Evolutionary conservation across 1,284 basidiomycete genomes (phyloP), one percentile per base, ranked within the genome.

Genomic region (Gymnopus androsaceus): DNA sequence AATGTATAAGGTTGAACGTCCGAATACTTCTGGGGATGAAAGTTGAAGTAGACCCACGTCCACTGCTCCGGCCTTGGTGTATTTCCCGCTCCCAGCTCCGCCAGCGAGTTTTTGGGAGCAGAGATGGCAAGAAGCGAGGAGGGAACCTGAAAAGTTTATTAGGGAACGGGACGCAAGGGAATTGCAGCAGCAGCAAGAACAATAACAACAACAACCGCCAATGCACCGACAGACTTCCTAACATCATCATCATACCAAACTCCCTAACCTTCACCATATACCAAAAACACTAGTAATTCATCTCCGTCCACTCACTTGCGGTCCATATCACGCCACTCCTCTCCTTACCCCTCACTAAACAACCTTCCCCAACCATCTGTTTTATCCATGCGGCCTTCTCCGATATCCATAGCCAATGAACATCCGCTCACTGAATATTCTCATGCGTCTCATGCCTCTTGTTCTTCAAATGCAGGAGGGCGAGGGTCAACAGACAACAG

Each of bases 341-440:
- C 54, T 25, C 45, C 28, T 15, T 40, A 48, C 19, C 38, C 54
- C 3, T 55, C 54, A 31, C 54, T 36, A n/a, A 53, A 53, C n/a
- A 36, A 50, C 28, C 19, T 30, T 8, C 41, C 28, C 33, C 40
- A 34, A 15, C 54, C 30, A 19, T 30, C 46, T 40, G n/a, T 28
- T 30, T 54, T 45, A 21, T 55, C 54, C 3, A 25, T 31, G n/a
- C 44, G 40, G 21, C 54, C 34, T 9, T 55, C 54, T 36, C 45
- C 54, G 3, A n/a, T n/a, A n/a, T n/a, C n/a, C n/a, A n/a, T n/a
- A n/a, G n/a, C n/a, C n/a, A n/a, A n/a, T n/a, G n/a, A 33, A n/a
- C 42, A 41, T n/a, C 36, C 44, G n/a, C 51, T 42, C 25, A 15
- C 51, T 27, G 27, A 27, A 12, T 19, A n/a, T 12, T 25, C 50